Conservation (phyloP, 768 basidiomycete genomes). For the Omphalotus guepiniiformis region DNA sequence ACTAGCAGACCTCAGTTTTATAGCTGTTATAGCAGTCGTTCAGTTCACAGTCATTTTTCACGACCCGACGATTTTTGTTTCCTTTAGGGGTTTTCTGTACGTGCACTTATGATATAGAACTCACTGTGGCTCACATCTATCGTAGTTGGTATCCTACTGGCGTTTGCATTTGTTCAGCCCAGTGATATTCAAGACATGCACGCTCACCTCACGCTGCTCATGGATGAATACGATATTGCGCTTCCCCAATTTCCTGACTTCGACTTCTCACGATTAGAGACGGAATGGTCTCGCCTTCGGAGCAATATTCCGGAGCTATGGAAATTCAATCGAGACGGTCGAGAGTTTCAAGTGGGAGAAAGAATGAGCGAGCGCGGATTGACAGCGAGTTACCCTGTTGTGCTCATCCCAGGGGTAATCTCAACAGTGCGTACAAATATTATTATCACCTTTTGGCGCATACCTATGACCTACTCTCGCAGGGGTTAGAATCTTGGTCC, state of each 20-base stretch:
- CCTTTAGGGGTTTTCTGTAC: conserved; percentile 60
- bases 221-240: conserved; percentile 68
- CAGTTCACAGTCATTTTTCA: conserved; percentile 1
- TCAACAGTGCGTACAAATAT: conserved; percentile 57
- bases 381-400: conserved; percentile 69
- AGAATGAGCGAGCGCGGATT: conserved; percentile 59
- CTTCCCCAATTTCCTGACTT: conserved; percentile 60
- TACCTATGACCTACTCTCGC: not conserved
- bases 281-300: conserved; percentile 66
- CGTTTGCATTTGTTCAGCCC: conserved; percentile 62
- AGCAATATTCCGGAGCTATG: conserved; percentile 74
- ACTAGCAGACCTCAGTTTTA: not conserved
- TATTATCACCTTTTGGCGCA: not conserved
- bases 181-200: conserved; percentile 66
- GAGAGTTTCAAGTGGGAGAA: conserved; percentile 78
- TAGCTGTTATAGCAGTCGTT: not conserved
- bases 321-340: conserved; percentile 76
- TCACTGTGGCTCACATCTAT: conserved; percentile 7
- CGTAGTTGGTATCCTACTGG: conserved; percentile 62
- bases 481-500: conserved; percentile 93
- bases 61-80: conserved; percentile 57
- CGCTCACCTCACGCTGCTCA: conserved; percentile 56
- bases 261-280: conserved; percentile 64
- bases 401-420: conserved; percentile 87
- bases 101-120: conserved; percentile 24